These are phyloP conservation scores for Cyclostephanos invisitatus DNA, from an alignment of 108 stramenopile species.

Conservation along the genomic window DNA sequence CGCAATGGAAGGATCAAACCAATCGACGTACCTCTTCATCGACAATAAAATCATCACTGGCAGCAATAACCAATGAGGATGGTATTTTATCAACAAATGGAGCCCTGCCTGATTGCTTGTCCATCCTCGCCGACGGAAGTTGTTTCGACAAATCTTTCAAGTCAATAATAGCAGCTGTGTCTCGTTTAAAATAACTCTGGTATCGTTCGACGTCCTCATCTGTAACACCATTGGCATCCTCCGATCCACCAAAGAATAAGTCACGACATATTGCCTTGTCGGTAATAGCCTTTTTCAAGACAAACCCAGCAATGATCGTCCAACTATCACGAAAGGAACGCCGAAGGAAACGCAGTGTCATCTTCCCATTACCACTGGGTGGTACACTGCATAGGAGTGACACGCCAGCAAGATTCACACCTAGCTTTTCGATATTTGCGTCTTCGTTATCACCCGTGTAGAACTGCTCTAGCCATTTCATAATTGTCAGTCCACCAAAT, in stretches of 20 bases:
- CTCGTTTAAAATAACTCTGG: conserved; percentile 46
- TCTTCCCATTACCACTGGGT: conserved; percentile 83
- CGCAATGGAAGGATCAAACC: too few relatives aligned
- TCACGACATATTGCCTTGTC: conserved; percentile 43
- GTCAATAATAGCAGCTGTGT: conserved; percentile 49
- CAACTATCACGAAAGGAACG: conserved; percentile 46
- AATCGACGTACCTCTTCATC: conserved; percentile 30
- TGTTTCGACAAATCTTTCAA: conserved; percentile 41
- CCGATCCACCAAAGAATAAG: conserved; percentile 51
- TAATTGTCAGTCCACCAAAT: conserved; percentile 52
- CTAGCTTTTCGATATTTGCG: neutral
- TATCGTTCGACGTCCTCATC: conserved; percentile 57
- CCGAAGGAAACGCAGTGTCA: conserved; percentile 45
- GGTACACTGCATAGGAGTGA: conserved; percentile 82
- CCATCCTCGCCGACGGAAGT: conserved; percentile 35
- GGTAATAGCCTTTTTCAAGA: conserved; percentile 49
- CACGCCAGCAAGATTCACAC: conserved; percentile 54
- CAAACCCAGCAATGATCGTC: conserved; percentile 54
- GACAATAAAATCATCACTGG: conserved; percentile 55
- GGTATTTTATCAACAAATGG: conserved; percentile 40
- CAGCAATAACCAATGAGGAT: conserved; percentile 53
- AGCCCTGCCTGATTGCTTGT: conserved; percentile 38
- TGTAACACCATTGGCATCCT: conserved; percentile 52
- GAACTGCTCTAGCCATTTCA: conserved; percentile 52
- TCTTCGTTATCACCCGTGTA: conserved; percentile 7